Percentiles rank a stretch among this genome's conserved stretches.
These are phyloP conservation scores for Isatis tinctoria DNA, from an alignment of 345 rosid genomes.

Conservation along the genomic window DNA sequence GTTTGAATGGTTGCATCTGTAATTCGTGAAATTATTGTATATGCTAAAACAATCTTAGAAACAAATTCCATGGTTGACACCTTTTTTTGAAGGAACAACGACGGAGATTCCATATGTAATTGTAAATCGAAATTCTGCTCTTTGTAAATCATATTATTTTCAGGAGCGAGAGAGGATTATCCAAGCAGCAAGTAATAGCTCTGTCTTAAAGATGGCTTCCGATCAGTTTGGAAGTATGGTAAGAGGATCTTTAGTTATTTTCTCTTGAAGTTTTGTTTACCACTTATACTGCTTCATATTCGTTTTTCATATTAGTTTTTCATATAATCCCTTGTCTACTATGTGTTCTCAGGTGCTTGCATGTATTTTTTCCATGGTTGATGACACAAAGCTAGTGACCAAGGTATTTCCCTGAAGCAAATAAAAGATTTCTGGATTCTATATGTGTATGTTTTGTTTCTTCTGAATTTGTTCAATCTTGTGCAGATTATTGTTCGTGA, in stretches of 20 bases:
- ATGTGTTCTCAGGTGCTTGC: conserved; percentile 63
- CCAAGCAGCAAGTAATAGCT: conserved; percentile 80
- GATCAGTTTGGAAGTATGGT: conserved; percentile 86
- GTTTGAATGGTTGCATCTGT: background rate
- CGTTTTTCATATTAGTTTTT: background rate
- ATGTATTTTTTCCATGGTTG: conserved; percentile 62
- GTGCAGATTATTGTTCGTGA: conserved; percentile 71
- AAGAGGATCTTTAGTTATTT: conserved; percentile 20
- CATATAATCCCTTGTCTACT: background rate
- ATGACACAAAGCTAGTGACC: conserved; percentile 86
- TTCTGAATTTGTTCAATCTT: conserved; percentile 26
- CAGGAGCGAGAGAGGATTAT: conserved; percentile 92
- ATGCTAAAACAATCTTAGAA: background rate
- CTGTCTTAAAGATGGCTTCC: conserved; percentile 55
- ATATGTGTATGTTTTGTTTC: background rate
- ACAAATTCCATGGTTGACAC: background rate
- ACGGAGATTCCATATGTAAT: background rate
- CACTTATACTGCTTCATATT: background rate
- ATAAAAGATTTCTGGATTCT: background rate
- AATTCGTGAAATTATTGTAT: background rate
- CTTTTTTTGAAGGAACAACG: background rate
- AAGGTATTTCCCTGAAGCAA: conserved; percentile 48
- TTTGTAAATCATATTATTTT: conserved; percentile 17
- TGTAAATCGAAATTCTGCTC: background rate
- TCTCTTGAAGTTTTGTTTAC: background rate